Evolutionary conservation across 1,284 basidiomycete genomes (phyloP), one percentile per base, ranked within the genome.

Genomic region (Porphyrellus sp.): DNA sequence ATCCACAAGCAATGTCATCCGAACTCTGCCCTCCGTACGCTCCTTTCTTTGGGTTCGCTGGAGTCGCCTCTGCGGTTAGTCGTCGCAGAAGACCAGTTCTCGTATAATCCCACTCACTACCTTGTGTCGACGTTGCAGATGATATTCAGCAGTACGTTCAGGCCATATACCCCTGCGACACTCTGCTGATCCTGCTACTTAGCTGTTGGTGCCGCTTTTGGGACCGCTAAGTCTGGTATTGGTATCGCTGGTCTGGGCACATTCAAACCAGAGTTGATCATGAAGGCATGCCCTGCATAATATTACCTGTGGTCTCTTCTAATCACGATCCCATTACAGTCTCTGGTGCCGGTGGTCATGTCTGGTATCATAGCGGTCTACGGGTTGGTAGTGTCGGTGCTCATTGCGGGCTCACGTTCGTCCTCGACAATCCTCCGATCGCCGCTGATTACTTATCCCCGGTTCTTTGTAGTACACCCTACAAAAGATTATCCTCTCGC

Each of bases 161-260:
- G 42, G 34, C 37, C 40, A 25, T n/a, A 31, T 12, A 16, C 28
- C 21, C 43, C 47, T 52, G 18, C 46, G 33, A 40, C n/a, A 46
- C 43, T 42, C 21, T 25, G 34, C 53, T 67, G 46, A 66, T 57
- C 28, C 50, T 16, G 47, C 23, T 39, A 42, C 47, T 23, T 61
- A 90, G 88, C 95, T 59, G 77, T 97, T 41, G 96, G 97, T 59
- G 96, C 96, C 57, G 95, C 96, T 18, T 95, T 93, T 72, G 97
- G 97, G 39, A 99, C 97, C 1, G 85, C 95, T 45, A 99, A 99
- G 74, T 83, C 96, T 43, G 97, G 97, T 43, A 98, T 99, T 64
- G 97, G 96, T 49, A 99, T 99, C 70, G 89, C 96, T 55, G 97
- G 96, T 46, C 76, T 99, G 59, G 96, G 95, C 60, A 87, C 89